Percentiles rank a stretch among this genome's conserved stretches.
Conservation (phyloP, 2,329 filamentous ascomycete genomes). For the Fusarium buxicola region DNA sequence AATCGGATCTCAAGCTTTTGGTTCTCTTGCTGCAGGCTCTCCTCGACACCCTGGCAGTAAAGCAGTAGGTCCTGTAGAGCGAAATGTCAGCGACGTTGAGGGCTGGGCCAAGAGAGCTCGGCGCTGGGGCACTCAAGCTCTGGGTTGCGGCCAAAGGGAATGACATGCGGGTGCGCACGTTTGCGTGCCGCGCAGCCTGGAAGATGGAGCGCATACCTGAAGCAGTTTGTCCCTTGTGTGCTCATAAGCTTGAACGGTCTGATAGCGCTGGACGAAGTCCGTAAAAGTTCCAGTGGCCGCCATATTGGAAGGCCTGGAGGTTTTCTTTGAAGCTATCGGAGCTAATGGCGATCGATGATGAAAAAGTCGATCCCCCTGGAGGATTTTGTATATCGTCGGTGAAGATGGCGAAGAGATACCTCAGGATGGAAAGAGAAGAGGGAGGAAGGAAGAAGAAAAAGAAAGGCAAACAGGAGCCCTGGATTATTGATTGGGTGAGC, state of each 20-base stretch:
- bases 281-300: slow-evolving; percentile 49
- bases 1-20: slow-evolving; percentile 55
- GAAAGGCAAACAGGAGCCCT: slow-evolving; percentile 1
- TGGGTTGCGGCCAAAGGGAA: slow-evolving; percentile 13
- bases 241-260: slow-evolving; percentile 55
- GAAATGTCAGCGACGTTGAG: slow-evolving; percentile 10
- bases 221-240: slow-evolving; percentile 59
- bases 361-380: background rate
- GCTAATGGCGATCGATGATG: slow-evolving; percentile 12
- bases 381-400: background rate
- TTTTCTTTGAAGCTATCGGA: slow-evolving; percentile 15
- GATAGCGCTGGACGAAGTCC: slow-evolving; percentile 62
- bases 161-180: background rate
- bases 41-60: slow-evolving; percentile 57
- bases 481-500: slow-evolving; percentile 15
- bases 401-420: background rate
- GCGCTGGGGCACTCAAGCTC: background rate
- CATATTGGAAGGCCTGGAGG: slow-evolving; percentile 35
- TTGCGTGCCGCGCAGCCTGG: background rate
- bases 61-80: slow-evolving; percentile 47
- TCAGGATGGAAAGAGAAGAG: slow-evolving; percentile 1
- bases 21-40: slow-evolving; percentile 58
- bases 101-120: background rate
- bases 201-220: slow-evolving; percentile 52
- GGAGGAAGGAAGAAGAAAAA: slow-evolving; percentile 1